Evolutionary conservation across 169 alveolate species (phyloP).

Genomic region (Cyclospora cayetanensis): DNA sequence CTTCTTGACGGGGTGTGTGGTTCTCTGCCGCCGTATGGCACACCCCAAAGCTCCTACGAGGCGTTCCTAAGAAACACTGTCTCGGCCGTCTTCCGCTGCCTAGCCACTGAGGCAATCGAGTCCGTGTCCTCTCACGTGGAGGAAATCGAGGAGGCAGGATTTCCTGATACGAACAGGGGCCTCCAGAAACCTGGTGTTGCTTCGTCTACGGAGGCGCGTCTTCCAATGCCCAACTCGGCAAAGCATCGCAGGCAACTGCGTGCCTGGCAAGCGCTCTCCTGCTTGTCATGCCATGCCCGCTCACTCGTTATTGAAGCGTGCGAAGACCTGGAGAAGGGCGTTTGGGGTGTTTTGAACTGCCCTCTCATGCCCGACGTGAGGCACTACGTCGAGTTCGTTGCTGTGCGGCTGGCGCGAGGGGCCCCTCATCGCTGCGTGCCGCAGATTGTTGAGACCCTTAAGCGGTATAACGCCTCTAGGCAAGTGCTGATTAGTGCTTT

Average conservation of each 20-base stretch:
- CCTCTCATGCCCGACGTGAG: constrained; percentile 59
- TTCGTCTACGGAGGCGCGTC: not conserved
- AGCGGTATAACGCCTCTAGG: not conserved
- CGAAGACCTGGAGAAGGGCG: not conserved
- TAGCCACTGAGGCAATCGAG: not conserved
- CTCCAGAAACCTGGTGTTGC: not conserved
- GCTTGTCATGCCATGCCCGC: not conserved
- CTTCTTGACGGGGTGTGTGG: not conserved
- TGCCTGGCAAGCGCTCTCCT: constrained; percentile 57
- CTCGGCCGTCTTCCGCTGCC: not conserved
- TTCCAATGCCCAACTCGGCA: constrained; percentile 65
- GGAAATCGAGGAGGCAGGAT: not conserved
- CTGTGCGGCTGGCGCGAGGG: not conserved
- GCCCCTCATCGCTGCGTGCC: not conserved
- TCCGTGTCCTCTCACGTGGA: not conserved
- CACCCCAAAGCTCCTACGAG: not conserved
- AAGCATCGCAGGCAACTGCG: constrained; percentile 46
- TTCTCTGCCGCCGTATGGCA: not conserved
- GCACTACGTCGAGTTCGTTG: constrained; percentile 50
- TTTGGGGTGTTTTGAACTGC: not conserved
- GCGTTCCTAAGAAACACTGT: not conserved
- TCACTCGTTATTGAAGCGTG: not conserved
- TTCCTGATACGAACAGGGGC: not conserved
- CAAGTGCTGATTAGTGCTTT: constrained; percentile 41
- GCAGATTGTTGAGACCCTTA: not conserved